Evolutionary conservation across 208 protist genomes (phyloP), one percentile per base, ranked within the genome.

Genomic region (Trypanosoma boissoni): DNA sequence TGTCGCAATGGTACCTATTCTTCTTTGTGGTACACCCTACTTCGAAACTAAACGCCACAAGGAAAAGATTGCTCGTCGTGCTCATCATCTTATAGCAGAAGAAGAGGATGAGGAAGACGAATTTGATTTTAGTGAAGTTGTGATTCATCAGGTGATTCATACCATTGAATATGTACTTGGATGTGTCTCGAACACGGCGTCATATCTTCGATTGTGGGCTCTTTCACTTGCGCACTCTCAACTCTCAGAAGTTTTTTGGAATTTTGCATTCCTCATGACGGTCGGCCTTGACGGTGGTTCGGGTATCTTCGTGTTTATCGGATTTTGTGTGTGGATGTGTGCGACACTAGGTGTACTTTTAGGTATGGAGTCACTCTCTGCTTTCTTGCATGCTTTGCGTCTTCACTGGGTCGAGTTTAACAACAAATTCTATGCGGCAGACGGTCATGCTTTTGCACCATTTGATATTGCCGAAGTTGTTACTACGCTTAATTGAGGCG

Each of bases 161-260:
- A 99, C 98, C 27, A 99, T 99, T 62, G 99, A 99, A 78, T 99
- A 98, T 66, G 88, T 98, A 31, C 88, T 99, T 0, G 97, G 97
- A 21, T 92, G 83, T 64, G 96, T 99, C 44, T 99, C 98, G 7
- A 99, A 99, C 83, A 99, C 99, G 21, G 99, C 99, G 5, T 99
- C 98, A 10, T 99, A 99, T 72, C 86, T 99, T 6, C 95, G 99
- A 82, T 92, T 99, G n/a, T 99, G 99, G 99, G 99, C 99, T 18
- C 89, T 99, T 8, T 99, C 97, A 2, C 86, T 99, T 4, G 98
- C 99, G 14, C 99, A 99, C 83, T 97, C 98, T 44, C 88, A 98
- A 80, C 79, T 98, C 9, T 92, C 85, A 1, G 90, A 97, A 46
- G 95, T 98, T 12, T 94, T 96, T 58, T 95, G 83, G 76, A 88